These are phyloP conservation scores for Heterobasidion parviporum DNA, from an alignment of 1,284 basidiomycete genomes.

Conservation along the genomic window DNA sequence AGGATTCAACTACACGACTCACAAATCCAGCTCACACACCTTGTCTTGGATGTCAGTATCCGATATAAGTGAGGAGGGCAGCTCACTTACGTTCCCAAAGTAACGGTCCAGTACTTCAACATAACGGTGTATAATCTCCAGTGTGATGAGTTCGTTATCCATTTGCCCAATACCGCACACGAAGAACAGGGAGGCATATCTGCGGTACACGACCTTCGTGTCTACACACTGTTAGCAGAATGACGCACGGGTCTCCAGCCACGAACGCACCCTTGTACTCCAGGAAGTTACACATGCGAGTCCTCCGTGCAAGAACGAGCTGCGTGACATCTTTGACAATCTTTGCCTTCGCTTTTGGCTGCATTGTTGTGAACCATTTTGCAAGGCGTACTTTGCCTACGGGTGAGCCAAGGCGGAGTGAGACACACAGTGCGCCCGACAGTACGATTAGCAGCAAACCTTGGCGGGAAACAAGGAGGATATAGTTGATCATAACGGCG, in stretches of 20 bases:
- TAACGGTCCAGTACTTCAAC: constrained; percentile 99
- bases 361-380: constrained; percentile 98
- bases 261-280: constrained; percentile 87
- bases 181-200: constrained; percentile 98
- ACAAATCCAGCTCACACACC: constrained; percentile 97
- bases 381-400: constrained; percentile 94
- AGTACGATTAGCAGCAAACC: constrained; percentile 30
- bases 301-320: constrained; percentile 90
- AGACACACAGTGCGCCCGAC: not conserved
- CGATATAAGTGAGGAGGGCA: not conserved
- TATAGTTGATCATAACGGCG: constrained; percentile 29
- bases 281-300: constrained; percentile 98
- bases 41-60: constrained; percentile 21
- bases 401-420: not conserved
- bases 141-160: constrained; percentile 91
- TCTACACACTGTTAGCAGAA: constrained; percentile 37
- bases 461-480: constrained; percentile 87
- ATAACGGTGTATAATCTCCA: constrained; percentile 97
- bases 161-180: constrained; percentile 84
- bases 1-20: constrained; percentile 17
- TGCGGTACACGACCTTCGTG: constrained; percentile 93
- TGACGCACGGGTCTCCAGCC: not conserved
- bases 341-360: constrained; percentile 92
- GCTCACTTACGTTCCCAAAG: constrained; percentile 87
- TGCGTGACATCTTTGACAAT: constrained; percentile 99